Conservation (phyloP, 2,329 filamentous ascomycete genomes). For the Trichoderma atrobrunneum region DNA sequence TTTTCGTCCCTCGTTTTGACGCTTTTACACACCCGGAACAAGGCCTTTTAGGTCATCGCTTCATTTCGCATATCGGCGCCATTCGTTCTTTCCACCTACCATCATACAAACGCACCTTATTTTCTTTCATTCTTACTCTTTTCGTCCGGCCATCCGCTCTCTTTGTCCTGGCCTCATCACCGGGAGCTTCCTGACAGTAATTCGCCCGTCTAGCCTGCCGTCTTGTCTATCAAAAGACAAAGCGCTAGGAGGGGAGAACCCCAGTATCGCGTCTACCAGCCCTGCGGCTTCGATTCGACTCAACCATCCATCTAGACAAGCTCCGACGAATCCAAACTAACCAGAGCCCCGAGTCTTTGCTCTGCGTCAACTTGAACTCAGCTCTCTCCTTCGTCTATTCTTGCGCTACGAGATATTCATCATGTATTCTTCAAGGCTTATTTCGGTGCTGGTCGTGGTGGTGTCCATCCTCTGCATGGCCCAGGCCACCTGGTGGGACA, state of each 20-base stretch:
- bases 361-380: neutral
- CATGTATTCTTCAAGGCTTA: constrained; percentile 48
- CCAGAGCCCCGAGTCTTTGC: neutral
- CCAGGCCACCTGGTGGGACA: constrained; percentile 40
- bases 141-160: constrained; percentile 9
- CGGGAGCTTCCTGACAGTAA: constrained; percentile 1
- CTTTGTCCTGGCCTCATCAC: neutral
- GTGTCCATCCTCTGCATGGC: constrained; percentile 46
- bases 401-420: constrained; percentile 21
- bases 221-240: neutral
- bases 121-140: neutral
- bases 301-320: neutral
- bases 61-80: constrained; percentile 1
- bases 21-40: neutral
- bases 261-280: neutral
- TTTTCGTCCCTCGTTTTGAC: constrained; percentile 15
- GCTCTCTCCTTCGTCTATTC: neutral
- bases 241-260: neutral
- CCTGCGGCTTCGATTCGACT: constrained; percentile 9
- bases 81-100: constrained; percentile 1
- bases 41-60: constrained; percentile 1
- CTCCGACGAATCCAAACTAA: neutral
- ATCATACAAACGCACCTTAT: neutral
- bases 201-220: neutral
- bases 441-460: constrained; percentile 49